A percentile compares a stretch with the other conserved stretches of the same genome.
Evolutionary conservation across 2,329 filamentous ascomycete species (phyloP).

Genomic region (Hawksworthiomyces lignivorus): DNA sequence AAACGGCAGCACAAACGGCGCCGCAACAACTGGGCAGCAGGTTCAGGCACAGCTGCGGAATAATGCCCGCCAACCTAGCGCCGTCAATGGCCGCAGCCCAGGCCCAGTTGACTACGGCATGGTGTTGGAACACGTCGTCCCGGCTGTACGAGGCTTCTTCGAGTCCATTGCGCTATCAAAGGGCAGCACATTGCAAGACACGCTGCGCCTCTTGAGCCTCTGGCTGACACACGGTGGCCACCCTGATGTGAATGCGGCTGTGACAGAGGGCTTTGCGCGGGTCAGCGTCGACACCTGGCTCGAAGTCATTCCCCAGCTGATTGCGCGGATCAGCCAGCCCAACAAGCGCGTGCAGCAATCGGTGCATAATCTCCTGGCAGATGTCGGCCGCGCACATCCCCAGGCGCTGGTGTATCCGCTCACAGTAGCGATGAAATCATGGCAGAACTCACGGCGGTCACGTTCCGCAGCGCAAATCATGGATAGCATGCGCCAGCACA

Average conservation of each 20-base stretch:
- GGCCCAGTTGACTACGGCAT: constrained; percentile 55
- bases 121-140: constrained; percentile 82
- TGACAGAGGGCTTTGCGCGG: constrained; percentile 82
- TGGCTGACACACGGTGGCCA: constrained; percentile 95
- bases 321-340: constrained; percentile 94
- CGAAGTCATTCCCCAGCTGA: constrained; percentile 94
- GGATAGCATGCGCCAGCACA: constrained; percentile 96
- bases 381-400: constrained; percentile 89
- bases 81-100: constrained; percentile 23
- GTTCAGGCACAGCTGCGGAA: too few relatives aligned
- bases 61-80: constrained; percentile 1
- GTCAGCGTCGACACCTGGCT: constrained; percentile 98
- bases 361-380: constrained; percentile 84
- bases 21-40: not conserved
- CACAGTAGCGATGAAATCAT: constrained; percentile 95
- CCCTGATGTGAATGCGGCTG: constrained; percentile 76
- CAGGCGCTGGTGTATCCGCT: constrained; percentile 95
- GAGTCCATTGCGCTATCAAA: constrained; percentile 89
- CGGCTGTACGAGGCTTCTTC: constrained; percentile 93
- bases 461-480: constrained; percentile 89
- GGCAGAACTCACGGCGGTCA: constrained; percentile 71
- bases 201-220: constrained; percentile 79
- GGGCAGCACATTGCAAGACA: constrained; percentile 91
- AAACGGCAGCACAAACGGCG: not conserved
- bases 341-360: constrained; percentile 81